Evolutionary conservation across 768 basidiomycete species (phyloP).

Genomic region (Brasilioporus rufonigricans): DNA sequence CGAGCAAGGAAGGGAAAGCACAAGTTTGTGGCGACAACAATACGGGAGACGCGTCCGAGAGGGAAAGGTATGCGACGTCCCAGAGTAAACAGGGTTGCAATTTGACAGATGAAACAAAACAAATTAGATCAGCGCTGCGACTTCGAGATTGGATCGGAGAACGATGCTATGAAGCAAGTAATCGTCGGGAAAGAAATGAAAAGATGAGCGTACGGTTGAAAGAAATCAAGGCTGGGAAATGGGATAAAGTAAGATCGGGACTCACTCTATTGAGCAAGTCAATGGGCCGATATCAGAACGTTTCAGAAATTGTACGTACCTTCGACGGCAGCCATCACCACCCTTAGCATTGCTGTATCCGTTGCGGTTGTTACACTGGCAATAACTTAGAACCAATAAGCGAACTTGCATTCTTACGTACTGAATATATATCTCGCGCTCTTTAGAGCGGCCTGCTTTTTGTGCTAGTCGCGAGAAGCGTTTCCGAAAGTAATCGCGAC

Average conservation of each 20-base stretch:
- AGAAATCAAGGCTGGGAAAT: constrained; percentile 19
- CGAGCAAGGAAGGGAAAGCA: constrained; percentile 13
- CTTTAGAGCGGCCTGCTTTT: constrained; percentile 80
- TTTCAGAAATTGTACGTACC: constrained; percentile 46
- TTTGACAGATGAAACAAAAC: constrained; percentile 20
- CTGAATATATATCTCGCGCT: constrained; percentile 94
- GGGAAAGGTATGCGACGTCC: constrained; percentile 5
- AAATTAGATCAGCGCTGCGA: constrained; percentile 33
- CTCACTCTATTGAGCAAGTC: constrained; percentile 60
- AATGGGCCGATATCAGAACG: constrained; percentile 3
- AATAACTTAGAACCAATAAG: constrained; percentile 7
- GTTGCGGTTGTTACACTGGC: constrained; percentile 84
- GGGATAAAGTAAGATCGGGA: constrained; percentile 30
- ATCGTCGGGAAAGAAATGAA: constrained; percentile 13
- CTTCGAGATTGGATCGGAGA: constrained; percentile 37
- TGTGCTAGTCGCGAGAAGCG: constrained; percentile 81
- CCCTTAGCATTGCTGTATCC: constrained; percentile 82
- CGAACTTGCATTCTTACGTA: constrained; percentile 40
- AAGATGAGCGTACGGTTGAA: constrained; percentile 28
- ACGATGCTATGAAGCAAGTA: constrained; percentile 31
- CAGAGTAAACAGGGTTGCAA: constrained; percentile 14
- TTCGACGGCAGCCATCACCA: constrained; percentile 96
- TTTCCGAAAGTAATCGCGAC: constrained; percentile 87
- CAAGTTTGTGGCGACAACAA: constrained; percentile 21
- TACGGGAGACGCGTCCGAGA: constrained; percentile 12